Evolutionary conservation across 768 basidiomycete species (phyloP), one percentile per base, ranked within the genome.

Genomic region (Cantharellus anzutake): DNA sequence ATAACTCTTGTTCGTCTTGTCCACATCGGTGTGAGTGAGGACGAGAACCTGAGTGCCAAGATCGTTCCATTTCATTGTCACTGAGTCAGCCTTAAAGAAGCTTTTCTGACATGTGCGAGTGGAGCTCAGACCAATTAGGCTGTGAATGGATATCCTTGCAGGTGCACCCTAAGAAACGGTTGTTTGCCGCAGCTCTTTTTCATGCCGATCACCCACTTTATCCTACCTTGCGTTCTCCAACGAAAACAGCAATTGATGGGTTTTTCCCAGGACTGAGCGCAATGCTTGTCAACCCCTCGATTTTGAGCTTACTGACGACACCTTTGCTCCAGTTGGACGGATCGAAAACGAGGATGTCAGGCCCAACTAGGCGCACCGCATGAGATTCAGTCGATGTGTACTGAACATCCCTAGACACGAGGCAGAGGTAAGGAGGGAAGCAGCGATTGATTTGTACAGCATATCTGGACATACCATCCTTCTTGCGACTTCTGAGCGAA

Each of bases 1-100:
- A 70, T 99, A 99, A 66, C 84, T 92, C 78, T 88, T 96, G 71
- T 94, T 94, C 52, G 88, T 84, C 68, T 88, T 89, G 68, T 99
- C 94, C 58, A 97, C 93, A 66, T 99, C 96, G 3, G 93, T 94
- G 67, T 93, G 90, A 0, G 94, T 93, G 42, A 97, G 72, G 61
- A 97, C 78, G 59, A 99, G 74, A 2, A 93, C 85, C 67, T 89
- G 88, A 0, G 92, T 94, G 20, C 94, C 96, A 16, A 92, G 79
- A 4, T 80, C 81, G 67, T 97, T 98, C 94, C 94, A 99, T 72
- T 97, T 97, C 71, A 99, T 83, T 66, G 80, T 80, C 2, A 88
- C 80, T 53, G 85, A 83, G 73, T 98, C 92, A 0, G 92, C 91
- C 73, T 96, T 96, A 80, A 80, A 97, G 70, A 98, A 98, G 4